phyloP scores from a whole-genome alignment of 208 protist genomes.

The Trypanosomatidae sp. region DNA sequence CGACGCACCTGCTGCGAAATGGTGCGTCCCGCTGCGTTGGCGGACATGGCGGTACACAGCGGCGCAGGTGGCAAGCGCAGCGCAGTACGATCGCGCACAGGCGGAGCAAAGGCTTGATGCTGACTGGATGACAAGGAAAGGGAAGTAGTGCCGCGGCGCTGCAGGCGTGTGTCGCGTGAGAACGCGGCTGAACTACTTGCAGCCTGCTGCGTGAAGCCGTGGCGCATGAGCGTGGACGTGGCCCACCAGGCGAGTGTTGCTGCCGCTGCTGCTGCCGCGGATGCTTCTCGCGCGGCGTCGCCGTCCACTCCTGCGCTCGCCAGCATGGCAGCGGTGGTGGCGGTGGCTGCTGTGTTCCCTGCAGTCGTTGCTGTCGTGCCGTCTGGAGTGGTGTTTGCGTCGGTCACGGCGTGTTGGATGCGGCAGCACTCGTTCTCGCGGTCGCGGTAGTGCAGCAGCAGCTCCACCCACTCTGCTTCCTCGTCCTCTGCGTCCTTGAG shows the following conservation, averaged over 20 bases:
- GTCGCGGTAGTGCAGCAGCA: slow-evolving; percentile 38
- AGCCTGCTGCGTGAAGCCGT: too few species aligned
- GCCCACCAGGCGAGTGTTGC: slow-evolving; percentile 19
- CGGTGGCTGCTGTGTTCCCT: too few species aligned
- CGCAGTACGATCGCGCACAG: too few species aligned
- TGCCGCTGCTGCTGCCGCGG: neutral
- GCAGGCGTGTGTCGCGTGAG: too few species aligned
- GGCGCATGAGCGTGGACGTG: slow-evolving; percentile 22
- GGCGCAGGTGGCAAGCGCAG: slow-evolving; percentile 5
- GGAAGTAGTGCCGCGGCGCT: neutral
- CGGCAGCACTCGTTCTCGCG: slow-evolving; percentile 32
- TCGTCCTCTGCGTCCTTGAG: too few species aligned
- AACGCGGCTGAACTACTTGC: too few species aligned
- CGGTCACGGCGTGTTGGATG: slow-evolving; percentile 7
- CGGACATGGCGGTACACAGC: slow-evolving; percentile 19
- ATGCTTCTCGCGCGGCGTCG: too few species aligned
- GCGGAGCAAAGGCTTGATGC: too few species aligned
- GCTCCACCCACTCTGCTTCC: slow-evolving; percentile 32
- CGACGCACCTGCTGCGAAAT: slow-evolving; percentile 12
- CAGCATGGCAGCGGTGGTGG: too few species aligned
- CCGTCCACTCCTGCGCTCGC: too few species aligned
- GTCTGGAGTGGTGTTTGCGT: neutral
- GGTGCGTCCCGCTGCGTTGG: neutral
- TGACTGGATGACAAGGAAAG: too few species aligned
- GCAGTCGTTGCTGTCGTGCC: neutral